phyloP scores from a whole-genome alignment of 495 filamentous ascomycete genomes.

The Venustampulla echinocandica region DNA sequence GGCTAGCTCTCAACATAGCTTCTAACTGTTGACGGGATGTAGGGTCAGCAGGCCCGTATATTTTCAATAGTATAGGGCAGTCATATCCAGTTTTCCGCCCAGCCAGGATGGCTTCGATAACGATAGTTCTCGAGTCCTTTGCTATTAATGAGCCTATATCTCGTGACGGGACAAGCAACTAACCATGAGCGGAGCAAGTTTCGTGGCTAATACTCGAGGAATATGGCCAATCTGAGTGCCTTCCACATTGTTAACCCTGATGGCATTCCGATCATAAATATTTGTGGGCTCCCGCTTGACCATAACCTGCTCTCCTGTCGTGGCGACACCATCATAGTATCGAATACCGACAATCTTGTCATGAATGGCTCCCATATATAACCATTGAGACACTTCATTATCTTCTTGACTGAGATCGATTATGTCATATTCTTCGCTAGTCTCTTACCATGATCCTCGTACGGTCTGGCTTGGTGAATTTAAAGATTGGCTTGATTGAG shows the following conservation, averaged over 20 bases:
- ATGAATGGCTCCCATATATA: constrained; percentile 23
- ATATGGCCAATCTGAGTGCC: constrained; percentile 75
- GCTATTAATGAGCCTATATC: background rate
- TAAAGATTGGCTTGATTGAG: no score
- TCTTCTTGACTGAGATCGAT: constrained; percentile 44
- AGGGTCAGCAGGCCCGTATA: constrained; percentile 59
- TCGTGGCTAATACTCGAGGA: constrained; percentile 52
- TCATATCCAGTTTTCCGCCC: constrained; percentile 56
- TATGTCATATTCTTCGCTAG: constrained; percentile 37
- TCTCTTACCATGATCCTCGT: constrained; percentile 26
- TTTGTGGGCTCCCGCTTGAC: constrained; percentile 64
- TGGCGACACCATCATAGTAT: constrained; percentile 68
- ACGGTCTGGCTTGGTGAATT: background rate
- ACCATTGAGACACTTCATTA: constrained; percentile 25
- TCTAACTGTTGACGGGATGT: constrained; percentile 42
- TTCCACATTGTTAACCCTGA: constrained; percentile 73
- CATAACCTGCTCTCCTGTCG: constrained; percentile 61
- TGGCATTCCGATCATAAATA: constrained; percentile 66
- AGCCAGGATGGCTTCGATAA: constrained; percentile 57
- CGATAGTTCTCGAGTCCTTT: constrained; percentile 34
- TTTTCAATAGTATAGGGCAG: constrained; percentile 56
- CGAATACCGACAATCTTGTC: constrained; percentile 74
- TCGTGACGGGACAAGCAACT: background rate
- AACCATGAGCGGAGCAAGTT: constrained; percentile 70
- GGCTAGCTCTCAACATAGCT: constrained; percentile 52